Evolutionary conservation across 2,329 filamentous ascomycete genomes (phyloP), one percentile per base, ranked within the genome.

Genomic region (Xylaria sp.): DNA sequence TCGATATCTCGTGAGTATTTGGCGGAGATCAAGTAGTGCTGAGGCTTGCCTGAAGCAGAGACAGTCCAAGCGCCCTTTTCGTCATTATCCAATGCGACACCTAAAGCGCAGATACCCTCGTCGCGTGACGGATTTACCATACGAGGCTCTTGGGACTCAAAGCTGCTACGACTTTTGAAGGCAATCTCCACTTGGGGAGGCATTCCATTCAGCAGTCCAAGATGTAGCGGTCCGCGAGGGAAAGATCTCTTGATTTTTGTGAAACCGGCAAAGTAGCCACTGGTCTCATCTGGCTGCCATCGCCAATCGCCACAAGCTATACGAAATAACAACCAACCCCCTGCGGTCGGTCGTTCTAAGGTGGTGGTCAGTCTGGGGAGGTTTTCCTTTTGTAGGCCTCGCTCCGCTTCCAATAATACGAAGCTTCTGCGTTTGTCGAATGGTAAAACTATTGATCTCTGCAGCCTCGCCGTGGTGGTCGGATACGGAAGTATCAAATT

Each of bases 51-150:
- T 2, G 77, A 77, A 1, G 79, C 77, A 2, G 83, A 82, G 1
- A 81, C 71, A 0, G 83, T 82, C 83, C 83, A 85, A 0, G 79
- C 79, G 20, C 77, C 77, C 11, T 68, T 53, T 3, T 46, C 56
- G 36, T 71, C 63, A 40, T 71, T 65, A 40, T 76, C 73, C 31
- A 80, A 64, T 31, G 80, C 80, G 5, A 69, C 63, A 60, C 84
- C 81, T 15, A 84, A 74, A 38, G 46, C 33, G n/a, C 20, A 6
- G 9, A 61, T 51, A 6, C 59, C 46, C 17, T 61, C 33, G n/a
- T 40, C 31, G 15, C 26, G 31, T 2, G 31, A 13, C 33, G 20
- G 28, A 7, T 23, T 53, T 7, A 3, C 4, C 6, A 61, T 51
- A 40, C 7, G 49, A 42, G 59, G 40, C 36, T 40, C 46, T n/a